A percentile compares a stretch with the other conserved stretches of the same genome.
Conservation (phyloP, 1,139 yeast species). For the Yamadazyma sp. region DNA sequence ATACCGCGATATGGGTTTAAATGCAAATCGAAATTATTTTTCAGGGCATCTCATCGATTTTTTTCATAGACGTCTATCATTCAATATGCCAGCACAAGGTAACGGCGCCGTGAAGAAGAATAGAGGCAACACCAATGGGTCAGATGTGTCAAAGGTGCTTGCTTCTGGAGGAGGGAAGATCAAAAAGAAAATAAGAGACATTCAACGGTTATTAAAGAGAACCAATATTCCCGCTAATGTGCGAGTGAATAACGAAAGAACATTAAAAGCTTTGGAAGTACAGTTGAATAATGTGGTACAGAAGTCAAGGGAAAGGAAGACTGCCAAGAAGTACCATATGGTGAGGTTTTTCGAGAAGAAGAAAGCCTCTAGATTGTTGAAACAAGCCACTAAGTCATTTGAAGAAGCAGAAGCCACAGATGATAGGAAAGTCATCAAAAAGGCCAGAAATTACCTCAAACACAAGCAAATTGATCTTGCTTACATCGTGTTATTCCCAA, state of each 20-base stretch:
- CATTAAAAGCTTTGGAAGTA: conserved; percentile 66
- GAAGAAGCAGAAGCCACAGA: conserved; percentile 40
- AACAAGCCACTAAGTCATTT: conserved; percentile 55
- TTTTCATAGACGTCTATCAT: neutral
- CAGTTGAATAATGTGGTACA: conserved; percentile 61
- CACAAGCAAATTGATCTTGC: conserved; percentile 73
- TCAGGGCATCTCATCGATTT: conserved; percentile 11
- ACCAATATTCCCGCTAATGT: conserved; percentile 73
- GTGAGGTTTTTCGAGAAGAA: conserved; percentile 88
- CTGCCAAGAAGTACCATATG: conserved; percentile 87
- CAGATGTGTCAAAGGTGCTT: conserved; percentile 29
- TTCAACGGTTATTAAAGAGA: conserved; percentile 66
- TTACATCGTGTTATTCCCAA: conserved; percentile 78
- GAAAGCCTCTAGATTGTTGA: conserved; percentile 77
- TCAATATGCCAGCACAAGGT: neutral
- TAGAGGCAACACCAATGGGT: conserved; percentile 2
- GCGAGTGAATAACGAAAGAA: conserved; percentile 80
- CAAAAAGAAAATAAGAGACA: conserved; percentile 84
- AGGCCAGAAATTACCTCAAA: conserved; percentile 49
- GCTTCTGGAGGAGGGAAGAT: conserved; percentile 53
- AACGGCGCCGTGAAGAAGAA: conserved; percentile 2
- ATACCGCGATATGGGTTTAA: neutral
- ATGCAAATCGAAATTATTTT: neutral
- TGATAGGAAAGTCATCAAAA: conserved; percentile 53
- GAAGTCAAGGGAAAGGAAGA: conserved; percentile 52